Conservation (phyloP, 208 protist genomes). For the Acanthamoeba triangularis region DNA sequence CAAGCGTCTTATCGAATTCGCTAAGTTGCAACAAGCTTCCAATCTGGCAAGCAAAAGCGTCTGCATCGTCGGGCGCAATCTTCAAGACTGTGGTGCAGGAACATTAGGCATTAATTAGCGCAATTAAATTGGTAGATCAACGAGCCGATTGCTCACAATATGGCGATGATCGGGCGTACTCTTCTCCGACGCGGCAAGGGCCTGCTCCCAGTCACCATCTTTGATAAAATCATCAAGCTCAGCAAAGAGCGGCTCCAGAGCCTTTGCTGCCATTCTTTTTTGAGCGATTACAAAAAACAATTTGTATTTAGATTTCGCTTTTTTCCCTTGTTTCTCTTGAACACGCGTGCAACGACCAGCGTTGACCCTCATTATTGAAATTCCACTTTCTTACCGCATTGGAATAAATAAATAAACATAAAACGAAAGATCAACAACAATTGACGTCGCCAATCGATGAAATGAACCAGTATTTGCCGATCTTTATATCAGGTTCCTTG, state of each 20-base stretch:
- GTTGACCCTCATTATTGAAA: neutral
- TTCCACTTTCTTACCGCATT: too few relatives aligned
- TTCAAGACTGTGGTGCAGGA: slow-evolving; percentile 32
- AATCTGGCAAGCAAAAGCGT: slow-evolving; percentile 57
- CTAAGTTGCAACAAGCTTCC: slow-evolving; percentile 51
- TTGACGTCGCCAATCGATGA: neutral
- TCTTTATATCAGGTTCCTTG: neutral
- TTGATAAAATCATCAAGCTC: slow-evolving; percentile 68
- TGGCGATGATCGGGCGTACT: neutral
- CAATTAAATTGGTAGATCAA: neutral
- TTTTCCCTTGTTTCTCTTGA: neutral
- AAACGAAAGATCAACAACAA: neutral
- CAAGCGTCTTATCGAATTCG: slow-evolving; percentile 40
- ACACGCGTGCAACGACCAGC: neutral
- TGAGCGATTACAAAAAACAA: neutral
- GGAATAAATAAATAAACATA: neutral
- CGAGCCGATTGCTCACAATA: neutral
- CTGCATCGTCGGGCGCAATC: slow-evolving; percentile 27
- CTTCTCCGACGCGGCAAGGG: slow-evolving; percentile 7
- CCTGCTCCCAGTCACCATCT: slow-evolving; percentile 17
- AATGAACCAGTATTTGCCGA: slow-evolving; percentile 4
- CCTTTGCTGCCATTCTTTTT: slow-evolving; percentile 32
- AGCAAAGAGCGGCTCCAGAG: slow-evolving; percentile 36
- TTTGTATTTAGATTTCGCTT: neutral
- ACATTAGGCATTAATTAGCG: neutral